phyloP scores from a whole-genome alignment of 768 basidiomycete species.

The Obba rivulosa region DNA sequence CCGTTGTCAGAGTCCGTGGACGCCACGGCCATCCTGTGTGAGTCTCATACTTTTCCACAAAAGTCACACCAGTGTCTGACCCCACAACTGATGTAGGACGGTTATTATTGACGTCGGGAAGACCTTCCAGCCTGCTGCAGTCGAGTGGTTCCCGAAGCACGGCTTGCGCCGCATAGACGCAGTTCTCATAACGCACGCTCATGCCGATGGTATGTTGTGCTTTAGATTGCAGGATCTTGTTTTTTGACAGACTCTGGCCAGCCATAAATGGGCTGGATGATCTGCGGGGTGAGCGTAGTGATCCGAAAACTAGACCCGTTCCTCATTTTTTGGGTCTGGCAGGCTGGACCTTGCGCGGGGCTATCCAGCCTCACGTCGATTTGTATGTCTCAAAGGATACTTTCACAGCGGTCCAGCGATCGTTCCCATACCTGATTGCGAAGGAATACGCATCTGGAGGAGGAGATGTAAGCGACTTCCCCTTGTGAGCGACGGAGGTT shows the following conservation, averaged over 20 bases:
- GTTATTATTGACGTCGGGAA: conserved; percentile 84
- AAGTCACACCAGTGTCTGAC: not conserved
- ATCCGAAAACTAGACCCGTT: no score
- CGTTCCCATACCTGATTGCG: conserved; percentile 80
- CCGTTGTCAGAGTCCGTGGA: conserved; percentile 47
- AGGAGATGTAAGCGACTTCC: conserved; percentile 51
- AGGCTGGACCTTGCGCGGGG: conserved; percentile 70
- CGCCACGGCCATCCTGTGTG: conserved; percentile 43
- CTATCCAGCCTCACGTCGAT: conserved; percentile 70
- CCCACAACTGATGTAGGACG: conserved; percentile 40
- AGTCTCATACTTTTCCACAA: conserved; percentile 22
- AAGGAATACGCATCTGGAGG: conserved; percentile 76
- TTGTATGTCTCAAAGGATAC: conserved; percentile 66
- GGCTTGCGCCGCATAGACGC: conserved; percentile 67
- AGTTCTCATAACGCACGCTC: conserved; percentile 82
- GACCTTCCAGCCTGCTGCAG: conserved; percentile 60
- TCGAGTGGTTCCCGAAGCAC: conserved; percentile 65
- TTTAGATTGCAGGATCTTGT: not conserved
- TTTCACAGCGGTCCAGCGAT: conserved; percentile 55
- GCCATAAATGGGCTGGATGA: conserved; percentile 93
- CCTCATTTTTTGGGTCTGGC: no score
- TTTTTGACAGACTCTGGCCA: conserved; percentile 5
- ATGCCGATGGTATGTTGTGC: conserved; percentile 64
- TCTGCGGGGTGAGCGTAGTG: conserved; percentile 55
- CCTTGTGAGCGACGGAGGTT: not conserved